Evolutionary conservation across 345 rosid species (phyloP), one percentile per base, ranked within the genome.

Genomic region (Salix caprea): DNA sequence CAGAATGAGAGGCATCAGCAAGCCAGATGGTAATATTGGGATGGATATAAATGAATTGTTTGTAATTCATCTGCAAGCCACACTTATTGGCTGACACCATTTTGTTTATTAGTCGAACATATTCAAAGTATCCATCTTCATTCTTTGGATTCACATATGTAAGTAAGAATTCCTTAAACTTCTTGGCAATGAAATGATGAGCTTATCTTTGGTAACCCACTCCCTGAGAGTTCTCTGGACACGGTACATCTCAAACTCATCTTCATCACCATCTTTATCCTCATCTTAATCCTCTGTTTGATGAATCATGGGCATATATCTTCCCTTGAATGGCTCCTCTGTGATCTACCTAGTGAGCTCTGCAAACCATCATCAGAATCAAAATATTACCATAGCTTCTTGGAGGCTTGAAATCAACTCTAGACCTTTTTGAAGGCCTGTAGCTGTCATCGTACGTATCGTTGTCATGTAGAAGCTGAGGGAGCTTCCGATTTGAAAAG

Each of bases 1-100:
- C 98, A 80, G 99, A 88, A 67, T 94, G 99, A 42, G 99, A 97
- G 44, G 98, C 99, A 91, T 93, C 99, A 2, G 99, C 97, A 73
- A 92, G 86, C 97, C 98, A 96, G 75, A 93, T 96, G 8, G 99
- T 97, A 79, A 96, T 96, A 77, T 96, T 96, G 19, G 98, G 98
- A 84, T 93, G 97, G 67, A 90, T 89, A 52, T 87, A 91, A 50
- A 96, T 93, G 85, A 96, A 92, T 30, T 96, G 91, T 71, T 90
- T 94, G 85, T 93, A 93, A 79, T 96, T 97, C 68, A 96, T 88
- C 86, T 93, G 97, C 86, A 96, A 83, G 85, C 97, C 92, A 52
- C 98, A 91, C 78, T 87, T 93, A 70, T 96, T 96, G 39, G 97
- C 99, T 94, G 92, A 87, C 34, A 91, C 98, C 93, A 93, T 90